Conservation (phyloP, 768 basidiomycete genomes). For the Suillus tomentosus region DNA sequence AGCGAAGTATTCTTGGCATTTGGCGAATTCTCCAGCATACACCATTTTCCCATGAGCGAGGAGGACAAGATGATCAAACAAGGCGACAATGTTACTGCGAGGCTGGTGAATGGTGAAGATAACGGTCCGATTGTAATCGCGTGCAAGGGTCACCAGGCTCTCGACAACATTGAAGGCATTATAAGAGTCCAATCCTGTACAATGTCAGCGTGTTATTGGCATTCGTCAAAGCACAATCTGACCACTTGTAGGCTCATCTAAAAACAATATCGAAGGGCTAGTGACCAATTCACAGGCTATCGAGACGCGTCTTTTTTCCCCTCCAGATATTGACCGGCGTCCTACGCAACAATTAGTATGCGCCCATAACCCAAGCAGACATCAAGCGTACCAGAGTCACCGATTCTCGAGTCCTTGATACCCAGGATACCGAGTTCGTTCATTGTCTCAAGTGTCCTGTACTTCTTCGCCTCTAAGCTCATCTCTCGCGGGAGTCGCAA, state of each 20-base stretch:
- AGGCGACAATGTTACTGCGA: slow-evolving; percentile 92
- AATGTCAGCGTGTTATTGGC: slow-evolving; percentile 14
- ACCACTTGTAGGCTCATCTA: slow-evolving; percentile 98
- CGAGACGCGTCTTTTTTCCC: slow-evolving; percentile 94
- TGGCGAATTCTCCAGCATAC: slow-evolving; percentile 76
- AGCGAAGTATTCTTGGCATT: slow-evolving; percentile 77
- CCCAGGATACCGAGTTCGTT: slow-evolving; percentile 91
- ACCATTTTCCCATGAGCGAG: slow-evolving; percentile 83
- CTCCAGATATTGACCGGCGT: slow-evolving; percentile 90
- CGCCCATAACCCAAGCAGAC: slow-evolving; percentile 2
- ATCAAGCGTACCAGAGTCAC: slow-evolving; percentile 63
- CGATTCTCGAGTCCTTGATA: slow-evolving; percentile 89
- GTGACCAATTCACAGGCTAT: slow-evolving; percentile 99
- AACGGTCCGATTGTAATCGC: slow-evolving; percentile 90
- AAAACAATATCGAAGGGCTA: slow-evolving; percentile 91
- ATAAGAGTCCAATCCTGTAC: slow-evolving; percentile 84
- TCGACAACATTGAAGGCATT: slow-evolving; percentile 96
- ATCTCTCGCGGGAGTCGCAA: slow-evolving; percentile 91
- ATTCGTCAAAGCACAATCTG: background rate
- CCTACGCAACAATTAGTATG: slow-evolving; percentile 36
- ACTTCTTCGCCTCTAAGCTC: slow-evolving; percentile 94
- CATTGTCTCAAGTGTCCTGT: slow-evolving; percentile 92
- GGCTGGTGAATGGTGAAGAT: slow-evolving; percentile 99
- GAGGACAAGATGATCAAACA: slow-evolving; percentile 91
- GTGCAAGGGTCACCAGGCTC: slow-evolving; percentile 79